These are phyloP conservation scores for Vitis hybrid DNA, from an alignment of 177 flowering plant species.

Conservation along the genomic window DNA sequence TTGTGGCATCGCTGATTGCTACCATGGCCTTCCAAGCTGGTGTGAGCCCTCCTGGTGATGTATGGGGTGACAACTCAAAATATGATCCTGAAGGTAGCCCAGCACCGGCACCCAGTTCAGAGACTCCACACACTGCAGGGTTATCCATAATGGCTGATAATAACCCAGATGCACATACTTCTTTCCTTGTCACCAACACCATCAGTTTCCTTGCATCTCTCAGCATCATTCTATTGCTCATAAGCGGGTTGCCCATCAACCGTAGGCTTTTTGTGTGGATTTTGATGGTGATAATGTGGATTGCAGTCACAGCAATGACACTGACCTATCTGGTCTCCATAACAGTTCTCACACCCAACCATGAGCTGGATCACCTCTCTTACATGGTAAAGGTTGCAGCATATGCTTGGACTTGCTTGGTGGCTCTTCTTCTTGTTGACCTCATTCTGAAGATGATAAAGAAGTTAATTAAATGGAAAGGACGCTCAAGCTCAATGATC, in stretches of 20 bases:
- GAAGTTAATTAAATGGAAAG: too few relatives aligned
- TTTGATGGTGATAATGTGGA: not conserved
- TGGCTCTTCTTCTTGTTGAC: too few relatives aligned
- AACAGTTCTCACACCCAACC: too few relatives aligned
- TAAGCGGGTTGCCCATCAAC: constrained; percentile 9
- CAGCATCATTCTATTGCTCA: constrained; percentile 10
- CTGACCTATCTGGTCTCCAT: too few relatives aligned
- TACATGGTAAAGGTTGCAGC: too few relatives aligned
- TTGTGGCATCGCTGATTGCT: not conserved
- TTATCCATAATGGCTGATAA: not conserved
- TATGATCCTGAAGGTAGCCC: too few relatives aligned
- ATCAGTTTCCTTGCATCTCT: constrained; percentile 8
- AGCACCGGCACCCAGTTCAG: not conserved
- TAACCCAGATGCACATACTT: not conserved
- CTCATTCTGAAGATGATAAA: too few relatives aligned
- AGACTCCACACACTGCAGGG: constrained; percentile 1
- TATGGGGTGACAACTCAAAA: not conserved
- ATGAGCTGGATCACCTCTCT: too few relatives aligned
- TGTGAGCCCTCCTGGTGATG: not conserved
- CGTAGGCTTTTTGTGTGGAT: not conserved
- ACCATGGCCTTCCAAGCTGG: constrained; percentile 4
- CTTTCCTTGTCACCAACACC: not conserved
- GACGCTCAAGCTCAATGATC: too few relatives aligned
- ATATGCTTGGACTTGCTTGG: too few relatives aligned
- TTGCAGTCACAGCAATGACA: too few relatives aligned